phyloP scores from a whole-genome alignment of 371 early-diverging fungal genomes.

The Blakeslea trispora region DNA sequence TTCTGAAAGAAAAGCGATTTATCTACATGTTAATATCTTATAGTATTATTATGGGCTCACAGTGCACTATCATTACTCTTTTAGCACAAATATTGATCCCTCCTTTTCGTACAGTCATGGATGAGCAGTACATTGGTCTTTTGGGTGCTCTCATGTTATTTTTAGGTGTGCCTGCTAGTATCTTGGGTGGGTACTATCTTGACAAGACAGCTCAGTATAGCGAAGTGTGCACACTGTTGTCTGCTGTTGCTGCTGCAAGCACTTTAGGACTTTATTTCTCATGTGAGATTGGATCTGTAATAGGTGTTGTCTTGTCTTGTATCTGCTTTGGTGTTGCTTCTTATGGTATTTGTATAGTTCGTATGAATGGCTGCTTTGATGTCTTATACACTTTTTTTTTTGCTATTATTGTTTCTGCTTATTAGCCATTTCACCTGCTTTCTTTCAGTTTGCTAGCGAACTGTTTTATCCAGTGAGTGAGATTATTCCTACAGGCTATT shows the following conservation, averaged over 20 bases:
- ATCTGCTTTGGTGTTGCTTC: slow-evolving; percentile 48
- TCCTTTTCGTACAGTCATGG: slow-evolving; percentile 31
- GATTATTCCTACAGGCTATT: slow-evolving; percentile 52
- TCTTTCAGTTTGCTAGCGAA: slow-evolving; percentile 55
- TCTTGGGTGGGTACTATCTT: slow-evolving; percentile 43
- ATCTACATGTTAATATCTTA: slow-evolving; percentile 41
- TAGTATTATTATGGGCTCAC: slow-evolving; percentile 51
- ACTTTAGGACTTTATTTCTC: slow-evolving; percentile 31
- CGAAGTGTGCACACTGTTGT: slow-evolving; percentile 32
- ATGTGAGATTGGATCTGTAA: slow-evolving; percentile 24
- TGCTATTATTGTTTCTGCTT: neutral
- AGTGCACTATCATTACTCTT: slow-evolving; percentile 52
- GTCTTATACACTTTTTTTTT: neutral
- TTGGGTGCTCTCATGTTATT: slow-evolving; percentile 47
- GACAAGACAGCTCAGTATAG: slow-evolving; percentile 44
- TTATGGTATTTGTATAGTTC: no score
- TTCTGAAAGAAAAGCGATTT: slow-evolving; percentile 30
- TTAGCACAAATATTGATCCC: slow-evolving; percentile 53
- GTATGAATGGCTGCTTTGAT: no score
- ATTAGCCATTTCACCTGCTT: slow-evolving; percentile 52
- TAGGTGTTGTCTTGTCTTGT: slow-evolving; percentile 33
- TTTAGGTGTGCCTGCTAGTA: slow-evolving; percentile 47
- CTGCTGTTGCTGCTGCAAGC: slow-evolving; percentile 27
- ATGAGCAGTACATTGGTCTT: slow-evolving; percentile 43
- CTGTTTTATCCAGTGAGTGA: slow-evolving; percentile 50